A percentile compares a stretch with the other conserved stretches of the same genome.
Conservation (phyloP, 176 grass and related monocot genomes). For the Oryza brachyantha region DNA sequence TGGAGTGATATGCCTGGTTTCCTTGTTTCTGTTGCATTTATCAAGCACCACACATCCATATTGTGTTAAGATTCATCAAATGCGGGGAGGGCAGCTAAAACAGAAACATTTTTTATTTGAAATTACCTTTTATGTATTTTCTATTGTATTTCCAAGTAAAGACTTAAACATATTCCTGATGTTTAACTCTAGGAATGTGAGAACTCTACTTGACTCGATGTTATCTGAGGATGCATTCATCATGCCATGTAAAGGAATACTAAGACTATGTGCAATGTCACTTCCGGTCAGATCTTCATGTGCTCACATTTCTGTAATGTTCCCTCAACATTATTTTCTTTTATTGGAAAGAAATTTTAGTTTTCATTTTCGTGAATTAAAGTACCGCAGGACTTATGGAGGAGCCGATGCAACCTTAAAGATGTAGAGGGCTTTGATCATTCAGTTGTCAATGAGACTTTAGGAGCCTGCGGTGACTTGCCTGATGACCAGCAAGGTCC, state of each 20-base stretch:
- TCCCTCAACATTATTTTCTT: not conserved
- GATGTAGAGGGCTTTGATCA: constrained; percentile 87
- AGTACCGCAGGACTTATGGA: constrained; percentile 74
- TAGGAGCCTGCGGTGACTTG: constrained; percentile 82
- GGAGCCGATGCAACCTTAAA: constrained; percentile 55
- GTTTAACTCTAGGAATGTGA: constrained; percentile 64
- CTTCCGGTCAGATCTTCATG: constrained; percentile 70
- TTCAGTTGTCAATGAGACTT: constrained; percentile 66
- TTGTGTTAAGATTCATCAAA: constrained; percentile 10
- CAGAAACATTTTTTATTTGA: not conserved
- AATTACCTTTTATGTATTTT: not conserved
- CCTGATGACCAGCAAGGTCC: constrained; percentile 59
- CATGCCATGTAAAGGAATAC: constrained; percentile 82
- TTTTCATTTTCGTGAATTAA: not conserved
- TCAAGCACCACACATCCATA: not conserved
- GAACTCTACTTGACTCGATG: constrained; percentile 60
- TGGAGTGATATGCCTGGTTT: not conserved
- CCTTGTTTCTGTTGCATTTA: constrained; percentile 6
- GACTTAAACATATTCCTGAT: not conserved
- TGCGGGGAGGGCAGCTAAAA: not conserved
- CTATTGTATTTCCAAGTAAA: not conserved
- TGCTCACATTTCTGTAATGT: not conserved
- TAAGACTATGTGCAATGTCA: constrained; percentile 84
- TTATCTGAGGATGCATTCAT: constrained; percentile 63
- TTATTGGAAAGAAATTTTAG: not conserved